Evolutionary conservation across 192 early-diverging fungal species (phyloP), one percentile per base, ranked within the genome.

Genomic region (Coemansia sp.): DNA sequence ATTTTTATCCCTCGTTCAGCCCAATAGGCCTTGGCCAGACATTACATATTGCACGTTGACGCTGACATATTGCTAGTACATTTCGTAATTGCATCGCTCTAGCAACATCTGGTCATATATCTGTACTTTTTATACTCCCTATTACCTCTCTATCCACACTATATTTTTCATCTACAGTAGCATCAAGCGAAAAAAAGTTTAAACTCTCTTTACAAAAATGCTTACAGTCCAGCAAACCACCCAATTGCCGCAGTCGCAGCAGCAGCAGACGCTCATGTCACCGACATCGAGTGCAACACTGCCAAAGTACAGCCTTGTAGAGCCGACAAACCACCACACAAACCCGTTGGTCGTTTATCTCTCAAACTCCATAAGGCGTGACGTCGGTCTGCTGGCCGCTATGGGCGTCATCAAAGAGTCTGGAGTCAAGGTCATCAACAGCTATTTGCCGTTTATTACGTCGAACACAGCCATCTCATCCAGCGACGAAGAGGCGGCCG

Each of bases 321-420:
- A 64, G 49, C 59, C 60, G 19, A 38, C 53, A 0, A 34, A 37
- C 14, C 59, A 53, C 44, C 33, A 44, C 44, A 37, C 45, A 4
- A 62, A 70, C 22, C 60, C 69, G 46, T 56, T 78, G 38, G 62
- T 67, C 9, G 61, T 67, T 17, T 71, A 78, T 33, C 62, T 78
- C 55, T 68, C 69, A 11, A 69, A 64, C 55, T 78, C 75, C n/a
- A 71, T 78, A 50, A 57, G 46, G 34, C 75, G 75, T 62, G 75
- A 78, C 39, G 75, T 78, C 54, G 69, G 69, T 24, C 55, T 71
- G 50, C 66, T 78, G 25, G 66, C 69, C 7, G 69, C 75, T 27
- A 68, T 78, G 75, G 75, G 75, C 42, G 61, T 57, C 37, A 71
- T 78, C 41, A 59, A 56, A 19, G 75, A 78, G 50, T 41, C 65